These are phyloP conservation scores for Vitis labrusca DNA, from an alignment of 164 flowering plant genomes.

Conservation along the genomic window DNA sequence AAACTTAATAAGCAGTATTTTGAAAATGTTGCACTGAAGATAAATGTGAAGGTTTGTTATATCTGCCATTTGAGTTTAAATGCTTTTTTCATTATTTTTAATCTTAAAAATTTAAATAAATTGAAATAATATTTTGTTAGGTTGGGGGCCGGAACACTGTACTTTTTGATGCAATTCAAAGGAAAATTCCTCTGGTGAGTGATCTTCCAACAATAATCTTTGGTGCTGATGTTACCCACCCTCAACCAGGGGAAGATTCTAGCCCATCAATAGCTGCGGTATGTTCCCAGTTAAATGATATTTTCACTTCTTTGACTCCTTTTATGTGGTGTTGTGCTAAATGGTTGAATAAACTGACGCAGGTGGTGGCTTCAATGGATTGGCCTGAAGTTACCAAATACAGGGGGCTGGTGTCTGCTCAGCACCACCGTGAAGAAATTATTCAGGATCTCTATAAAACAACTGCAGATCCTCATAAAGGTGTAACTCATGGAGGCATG, in stretches of 20 bases:
- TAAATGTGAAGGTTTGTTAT: slow-evolving; percentile 58
- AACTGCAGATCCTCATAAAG: slow-evolving; percentile 40
- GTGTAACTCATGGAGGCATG: slow-evolving; percentile 54
- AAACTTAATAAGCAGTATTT: slow-evolving; percentile 44
- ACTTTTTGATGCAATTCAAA: slow-evolving; percentile 36
- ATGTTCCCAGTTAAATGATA: slow-evolving; percentile 2
- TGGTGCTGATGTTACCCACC: slow-evolving; percentile 75
- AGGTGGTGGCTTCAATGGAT: slow-evolving; percentile 83
- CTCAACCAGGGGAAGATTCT: slow-evolving; percentile 55
- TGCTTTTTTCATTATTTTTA: background rate
- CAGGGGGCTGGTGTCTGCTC: slow-evolving; percentile 59
- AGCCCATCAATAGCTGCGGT: slow-evolving; percentile 73
- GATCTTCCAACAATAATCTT: slow-evolving; percentile 52
- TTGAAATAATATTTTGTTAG: slow-evolving; percentile 15
- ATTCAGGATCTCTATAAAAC: slow-evolving; percentile 63
- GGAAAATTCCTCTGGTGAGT: slow-evolving; percentile 36
- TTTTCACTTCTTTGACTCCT: too few species aligned
- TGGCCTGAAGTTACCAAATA: slow-evolving; percentile 68
- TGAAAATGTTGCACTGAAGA: slow-evolving; percentile 61
- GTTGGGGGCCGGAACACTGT: slow-evolving; percentile 56
- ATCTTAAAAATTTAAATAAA: background rate
- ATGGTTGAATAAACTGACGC: background rate
- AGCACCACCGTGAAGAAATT: slow-evolving; percentile 58
- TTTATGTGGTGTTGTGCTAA: background rate
- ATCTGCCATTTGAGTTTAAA: background rate